Base-by-base conservation (phyloP, 768 basidiomycete genomes). In the Serendipita sp. region DNA sequence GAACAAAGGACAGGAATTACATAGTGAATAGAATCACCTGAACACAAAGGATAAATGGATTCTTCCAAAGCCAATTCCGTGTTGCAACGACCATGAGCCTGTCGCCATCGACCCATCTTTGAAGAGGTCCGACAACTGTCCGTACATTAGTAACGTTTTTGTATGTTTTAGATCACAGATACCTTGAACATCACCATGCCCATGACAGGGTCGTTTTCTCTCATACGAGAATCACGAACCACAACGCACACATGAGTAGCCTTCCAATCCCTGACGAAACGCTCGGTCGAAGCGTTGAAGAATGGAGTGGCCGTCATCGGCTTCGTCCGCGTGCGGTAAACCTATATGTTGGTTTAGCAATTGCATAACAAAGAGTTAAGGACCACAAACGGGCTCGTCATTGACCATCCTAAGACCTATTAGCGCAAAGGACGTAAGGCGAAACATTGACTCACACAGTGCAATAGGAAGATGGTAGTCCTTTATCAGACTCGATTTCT, bases 101-200 rank as follows among this genome's bases (percentile, higher is more conserved):
- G 56, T 60, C 11, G 28, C 37, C 56, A 60, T 34, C 16, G 28
- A 60, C 4, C 56, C 56, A 16, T 60, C 34, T 37, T 3, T 60
- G 56, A 60, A 60, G 10, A 60, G 37, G 34, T 60, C 56, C n/a
- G 56, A 24, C 16, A 60, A 35, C 56, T 60, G 18, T 32, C 41
- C 41, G 41, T 13, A 7, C 41, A 41, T 53, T 32, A 60, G 56
- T 28, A 32, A 24, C 37, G 30, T 28, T 35, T 28, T 28, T 37
- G 56, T 37, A n/a, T 54, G 3, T 3, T 28, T 10, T 4, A n/a
- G 63, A 15, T 11, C 10, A 11, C n/a, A 38, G 32, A 15, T 37
- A 65, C 64, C 48, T 65, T 65, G 30, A 65, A 56, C 47, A 65
- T 54, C 4, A 65, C 47, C 64, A 65, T 35, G 3, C 64, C 64